Evolutionary conservation across 331 rosid species (phyloP), one percentile per base, ranked within the genome.

Genomic region (Quercus lobata): DNA sequence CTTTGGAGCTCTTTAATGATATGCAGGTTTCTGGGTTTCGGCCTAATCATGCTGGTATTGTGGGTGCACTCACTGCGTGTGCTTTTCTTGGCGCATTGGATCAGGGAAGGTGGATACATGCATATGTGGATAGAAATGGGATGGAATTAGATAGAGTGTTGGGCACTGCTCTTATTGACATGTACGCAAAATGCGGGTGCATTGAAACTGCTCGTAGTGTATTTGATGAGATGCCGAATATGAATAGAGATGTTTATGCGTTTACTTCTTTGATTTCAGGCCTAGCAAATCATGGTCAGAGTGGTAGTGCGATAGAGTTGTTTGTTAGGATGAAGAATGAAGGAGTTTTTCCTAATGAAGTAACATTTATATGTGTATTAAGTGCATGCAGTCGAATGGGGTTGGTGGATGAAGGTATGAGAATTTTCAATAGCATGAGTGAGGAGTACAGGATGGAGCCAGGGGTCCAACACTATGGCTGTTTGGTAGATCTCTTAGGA

Each of bases 401-500:
- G 49, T 61, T 88, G 32, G 84, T 88, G 27, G 81, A 83, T 21
- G 79, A 83, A 72, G 91, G 89, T 41, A 17, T 85, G 75, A 71
- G 32, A 55, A 83, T 85, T 69, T 88, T 88, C 70, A 57, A 60
- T 44, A 78, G 87, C 81, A 88, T 85, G 86, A 78, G 65, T 2
- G 52, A 53, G 61, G 27, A n/a, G 69, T 78, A 80, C 2, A 57
- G 83, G 74, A 76, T 88, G 32, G 72, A 80, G 77, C 91, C 87
- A 22, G 18, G 79, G 78, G 79, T 83, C 57, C 85, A 85, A 66
- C 89, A 88, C 73, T 85, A 85, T 69, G 91, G 91, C 17, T 85
- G 91, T 78, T 78, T 88, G 87, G 89, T 83, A 49, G 91, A 88
- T 73, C 88, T 88, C 54, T 56, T 83, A 72, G 89, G 91, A 29